Percentiles rank a stretch among this genome's conserved stretches.
phyloP scores from a whole-genome alignment of 257 asterid genomes.

The Lycium barbarum region DNA sequence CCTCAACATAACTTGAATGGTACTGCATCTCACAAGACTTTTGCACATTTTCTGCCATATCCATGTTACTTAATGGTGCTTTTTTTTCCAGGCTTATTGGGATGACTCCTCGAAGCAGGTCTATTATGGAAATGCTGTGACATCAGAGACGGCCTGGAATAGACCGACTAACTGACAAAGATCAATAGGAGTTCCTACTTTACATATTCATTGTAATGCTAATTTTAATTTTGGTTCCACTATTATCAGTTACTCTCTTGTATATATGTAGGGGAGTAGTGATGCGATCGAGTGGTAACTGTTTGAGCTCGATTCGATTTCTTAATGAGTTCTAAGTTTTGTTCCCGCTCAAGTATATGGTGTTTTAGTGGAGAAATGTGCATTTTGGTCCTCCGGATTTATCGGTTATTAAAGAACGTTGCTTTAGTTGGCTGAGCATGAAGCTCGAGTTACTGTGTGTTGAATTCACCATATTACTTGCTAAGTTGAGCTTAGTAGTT shows the following conservation, averaged over 20 bases:
- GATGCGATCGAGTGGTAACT: background rate
- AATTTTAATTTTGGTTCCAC: background rate
- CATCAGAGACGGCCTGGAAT: slow-evolving; percentile 85
- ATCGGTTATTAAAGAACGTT: no score
- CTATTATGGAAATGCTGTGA: slow-evolving; percentile 69
- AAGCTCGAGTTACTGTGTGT: background rate
- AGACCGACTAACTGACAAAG: slow-evolving; percentile 54
- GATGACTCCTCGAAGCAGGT: slow-evolving; percentile 79
- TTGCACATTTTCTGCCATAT: background rate
- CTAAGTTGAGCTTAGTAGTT: background rate
- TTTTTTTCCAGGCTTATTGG: slow-evolving; percentile 69
- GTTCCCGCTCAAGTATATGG: slow-evolving; percentile 7
- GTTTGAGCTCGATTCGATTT: background rate
- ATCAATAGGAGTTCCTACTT: background rate
- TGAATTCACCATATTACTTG: background rate
- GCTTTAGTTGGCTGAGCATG: background rate
- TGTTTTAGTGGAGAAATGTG: background rate
- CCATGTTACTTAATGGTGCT: background rate
- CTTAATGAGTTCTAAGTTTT: background rate
- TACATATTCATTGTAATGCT: background rate
- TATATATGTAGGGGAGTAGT: slow-evolving; percentile 13
- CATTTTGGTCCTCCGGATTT: background rate
- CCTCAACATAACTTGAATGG: background rate
- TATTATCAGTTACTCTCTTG: background rate
- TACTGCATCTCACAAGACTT: background rate